These are phyloP conservation scores for Hypomyces rosellus DNA, from an alignment of 2,329 filamentous ascomycete species.

Conservation along the genomic window DNA sequence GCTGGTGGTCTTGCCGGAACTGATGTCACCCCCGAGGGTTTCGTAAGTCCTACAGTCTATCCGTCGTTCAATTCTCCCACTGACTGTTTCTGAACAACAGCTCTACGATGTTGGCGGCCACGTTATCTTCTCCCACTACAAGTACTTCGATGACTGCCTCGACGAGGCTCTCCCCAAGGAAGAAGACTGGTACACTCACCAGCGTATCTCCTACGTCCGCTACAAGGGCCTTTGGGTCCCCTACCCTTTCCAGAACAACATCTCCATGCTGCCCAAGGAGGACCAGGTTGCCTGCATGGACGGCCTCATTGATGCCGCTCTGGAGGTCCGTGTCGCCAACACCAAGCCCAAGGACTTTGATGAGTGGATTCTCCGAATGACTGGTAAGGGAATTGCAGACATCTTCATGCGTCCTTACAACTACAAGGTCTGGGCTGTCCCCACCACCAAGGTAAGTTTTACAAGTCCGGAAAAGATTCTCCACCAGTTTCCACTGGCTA, in stretches of 20 bases:
- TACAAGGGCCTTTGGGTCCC: conserved; percentile 96
- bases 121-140: conserved; percentile 99
- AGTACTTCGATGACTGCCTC: conserved; percentile 99
- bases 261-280: conserved; percentile 95
- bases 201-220: conserved; percentile 98
- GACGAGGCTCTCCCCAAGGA: conserved; percentile 92
- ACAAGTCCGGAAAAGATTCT: neutral
- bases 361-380: conserved; percentile 94
- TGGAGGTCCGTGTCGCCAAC: conserved; percentile 79
- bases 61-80: conserved; percentile 7
- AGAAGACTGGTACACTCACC: conserved; percentile 94
- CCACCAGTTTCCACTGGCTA: neutral
- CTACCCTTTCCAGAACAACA: conserved; percentile 99
- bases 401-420: conserved; percentile 99
- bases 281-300: conserved; percentile 94
- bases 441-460: conserved; percentile 77
- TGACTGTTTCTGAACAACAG: conserved; percentile 38
- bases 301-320: conserved; percentile 88
- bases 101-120: conserved; percentile 98
- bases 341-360: conserved; percentile 96
- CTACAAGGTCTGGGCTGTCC: conserved; percentile 99
- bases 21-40: conserved; percentile 90
- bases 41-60: conserved; percentile 59
- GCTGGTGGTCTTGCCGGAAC: conserved; percentile 95
- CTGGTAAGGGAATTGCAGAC: conserved; percentile 82